phyloP scores from a whole-genome alignment of 73 alveolate species.

The Paramecium bursaria region DNA sequence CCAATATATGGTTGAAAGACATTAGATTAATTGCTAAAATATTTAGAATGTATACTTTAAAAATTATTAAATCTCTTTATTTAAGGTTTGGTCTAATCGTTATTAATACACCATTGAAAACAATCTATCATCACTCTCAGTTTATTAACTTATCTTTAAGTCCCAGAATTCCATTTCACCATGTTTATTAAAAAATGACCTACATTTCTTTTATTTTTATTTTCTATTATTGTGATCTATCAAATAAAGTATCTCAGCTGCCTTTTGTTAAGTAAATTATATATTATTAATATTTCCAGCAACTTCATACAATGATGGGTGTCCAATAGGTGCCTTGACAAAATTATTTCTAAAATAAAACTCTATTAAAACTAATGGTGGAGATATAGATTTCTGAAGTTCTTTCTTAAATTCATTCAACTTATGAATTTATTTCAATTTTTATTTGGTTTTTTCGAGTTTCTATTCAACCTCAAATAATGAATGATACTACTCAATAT shows the following conservation, averaged over 20 bases:
- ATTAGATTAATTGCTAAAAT: too few species aligned
- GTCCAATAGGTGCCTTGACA: neutral
- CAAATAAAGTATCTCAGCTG: conserved; percentile 4
- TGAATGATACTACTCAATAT: conserved; percentile 23
- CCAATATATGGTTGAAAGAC: conserved; percentile 30
- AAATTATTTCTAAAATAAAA: conserved; percentile 18
- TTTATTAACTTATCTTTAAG: neutral
- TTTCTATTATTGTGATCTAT: conserved; percentile 17
- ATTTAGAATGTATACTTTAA: too few species aligned
- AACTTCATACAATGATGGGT: conserved; percentile 49
- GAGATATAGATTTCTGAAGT: conserved; percentile 20
- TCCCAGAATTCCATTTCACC: conserved; percentile 64
- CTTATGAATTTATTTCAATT: conserved; percentile 1
- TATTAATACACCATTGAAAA: conserved; percentile 20
- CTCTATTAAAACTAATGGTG: neutral
- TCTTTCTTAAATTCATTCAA: conserved; percentile 6
- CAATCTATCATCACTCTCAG: neutral
- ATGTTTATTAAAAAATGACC: neutral
- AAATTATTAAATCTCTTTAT: neutral
- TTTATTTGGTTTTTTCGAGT: neutral
- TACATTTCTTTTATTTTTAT: conserved; percentile 4
- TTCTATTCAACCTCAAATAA: conserved; percentile 40
- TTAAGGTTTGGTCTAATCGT: neutral
- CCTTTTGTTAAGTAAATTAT: neutral
- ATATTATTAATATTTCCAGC: neutral